Conservation (phyloP, 2,329 filamentous ascomycete genomes). For the Stemphylium beticola region DNA sequence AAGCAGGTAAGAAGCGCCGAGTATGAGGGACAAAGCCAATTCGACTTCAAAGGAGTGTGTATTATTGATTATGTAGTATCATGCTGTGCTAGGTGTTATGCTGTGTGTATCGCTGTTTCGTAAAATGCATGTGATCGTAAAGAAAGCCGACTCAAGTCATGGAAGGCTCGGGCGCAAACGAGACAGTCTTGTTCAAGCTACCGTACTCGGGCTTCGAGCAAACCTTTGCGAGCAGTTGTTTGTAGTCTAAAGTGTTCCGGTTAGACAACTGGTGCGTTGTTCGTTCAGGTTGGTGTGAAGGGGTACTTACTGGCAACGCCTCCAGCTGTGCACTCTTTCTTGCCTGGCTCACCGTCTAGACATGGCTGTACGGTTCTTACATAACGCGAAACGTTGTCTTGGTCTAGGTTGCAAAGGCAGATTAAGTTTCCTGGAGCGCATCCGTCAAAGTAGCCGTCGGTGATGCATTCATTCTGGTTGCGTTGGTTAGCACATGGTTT, state of each 20-base stretch:
- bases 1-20: not conserved
- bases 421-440: conserved; percentile 13
- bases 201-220: conserved; percentile 17
- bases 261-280: not conserved
- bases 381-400: conserved; percentile 22
- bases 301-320: conserved; percentile 20
- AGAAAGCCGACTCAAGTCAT: not conserved
- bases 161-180: conserved; percentile 2
- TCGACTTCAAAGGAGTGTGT: not conserved
- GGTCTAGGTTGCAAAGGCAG: conserved; percentile 24
- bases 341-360: conserved; percentile 19
- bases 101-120: conserved; percentile 2
- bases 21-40: not conserved
- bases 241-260: conserved; percentile 19
- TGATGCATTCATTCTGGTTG: not conserved
- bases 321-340: conserved; percentile 21
- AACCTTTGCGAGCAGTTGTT: conserved; percentile 15
- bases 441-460: conserved; percentile 17
- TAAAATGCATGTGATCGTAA: conserved; percentile 1
- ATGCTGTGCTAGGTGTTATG: not conserved
- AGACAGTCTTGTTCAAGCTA: conserved; percentile 17
- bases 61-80: conserved; percentile 14
- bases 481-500: not conserved
- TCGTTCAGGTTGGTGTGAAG: too few relatives aligned
- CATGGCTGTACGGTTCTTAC: conserved; percentile 25